phyloP scores from a whole-genome alignment of 495 filamentous ascomycete genomes.

The Penicillium subrubescens region DNA sequence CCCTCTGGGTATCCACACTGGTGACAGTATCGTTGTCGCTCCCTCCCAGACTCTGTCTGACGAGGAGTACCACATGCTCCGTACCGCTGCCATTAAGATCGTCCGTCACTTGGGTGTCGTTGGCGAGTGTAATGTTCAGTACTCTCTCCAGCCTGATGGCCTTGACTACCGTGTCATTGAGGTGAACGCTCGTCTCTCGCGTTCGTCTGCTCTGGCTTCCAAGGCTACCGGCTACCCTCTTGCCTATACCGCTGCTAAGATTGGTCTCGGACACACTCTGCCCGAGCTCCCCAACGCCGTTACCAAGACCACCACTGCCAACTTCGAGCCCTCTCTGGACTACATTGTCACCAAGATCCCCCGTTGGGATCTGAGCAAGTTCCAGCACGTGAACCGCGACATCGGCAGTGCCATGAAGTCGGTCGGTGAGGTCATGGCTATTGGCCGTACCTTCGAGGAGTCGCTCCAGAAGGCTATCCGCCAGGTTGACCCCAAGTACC shows the following conservation, averaged over 20 bases:
- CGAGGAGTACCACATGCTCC: conserved; percentile 98
- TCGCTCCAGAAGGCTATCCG: conserved; percentile 99
- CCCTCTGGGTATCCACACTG: conserved; percentile 92
- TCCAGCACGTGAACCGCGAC: conserved; percentile 96
- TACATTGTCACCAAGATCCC: conserved; percentile 99
- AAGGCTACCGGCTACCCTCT: conserved; percentile 97
- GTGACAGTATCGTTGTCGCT: conserved; percentile 95
- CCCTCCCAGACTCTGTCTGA: conserved; percentile 95
- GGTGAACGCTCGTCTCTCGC: conserved; percentile 93
- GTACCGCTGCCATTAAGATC: conserved; percentile 93
- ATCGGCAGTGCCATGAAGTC: conserved; percentile 99
- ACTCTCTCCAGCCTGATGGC: conserved; percentile 91
- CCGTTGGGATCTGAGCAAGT: conserved; percentile 95
- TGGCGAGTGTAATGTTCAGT: conserved; percentile 98
- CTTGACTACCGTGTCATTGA: conserved; percentile 97
- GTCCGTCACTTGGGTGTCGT: conserved; percentile 94
- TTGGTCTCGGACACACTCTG: conserved; percentile 89
- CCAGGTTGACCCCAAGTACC: conserved; percentile 88
- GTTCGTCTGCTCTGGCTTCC: conserved; percentile 92
- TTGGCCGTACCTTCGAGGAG: conserved; percentile 96
- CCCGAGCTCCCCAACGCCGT: conserved; percentile 96
- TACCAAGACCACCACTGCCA: conserved; percentile 96
- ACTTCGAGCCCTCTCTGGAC: conserved; percentile 96
- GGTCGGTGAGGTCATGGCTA: conserved; percentile 98
- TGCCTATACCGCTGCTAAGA: conserved; percentile 96